Evolutionary conservation across 108 stramenopile species (phyloP), one percentile per base, ranked within the genome.

Genomic region (Seminavis robusta): DNA sequence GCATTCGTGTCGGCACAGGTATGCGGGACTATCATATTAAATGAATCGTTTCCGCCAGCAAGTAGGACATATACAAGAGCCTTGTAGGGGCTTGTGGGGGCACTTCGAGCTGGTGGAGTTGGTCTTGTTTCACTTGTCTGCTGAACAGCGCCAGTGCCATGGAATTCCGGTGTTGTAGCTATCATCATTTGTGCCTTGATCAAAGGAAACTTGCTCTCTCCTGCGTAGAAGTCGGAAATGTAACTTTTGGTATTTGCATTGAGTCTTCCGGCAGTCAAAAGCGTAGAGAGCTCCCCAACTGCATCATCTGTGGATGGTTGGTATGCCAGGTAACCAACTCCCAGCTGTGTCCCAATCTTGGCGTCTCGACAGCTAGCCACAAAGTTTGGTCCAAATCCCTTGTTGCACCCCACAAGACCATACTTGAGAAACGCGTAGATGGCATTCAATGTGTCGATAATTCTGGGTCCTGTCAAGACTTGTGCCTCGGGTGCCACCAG

Each of bases 221-320:
- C 3, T 21, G 16, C n/a, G 42, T 44, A 11, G 2, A 47, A 15
- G 3, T 44, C 13, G 10, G 8, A 31, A 31, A 58, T 50, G 33
- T 32, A 23, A 0, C 37, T 34, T 23, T 57, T 59, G n/a, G 65
- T 70, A 16, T 47, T 52, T 0, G 26, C 48, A 47, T 67, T 73
- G 33, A 88, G 61, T 15, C 86, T 52, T 17, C 86, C 86, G 7
- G 61, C 66, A 8, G 79, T 81, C 31, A 88, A 46, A 13, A 88
- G 30, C 7, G 65, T 62, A 11, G 78, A 59, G 23, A 88, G 73
- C 21, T 84, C 86, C 26, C 80, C 69, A n/a, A 84, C 48, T 4
- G 47, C 42, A 21, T 56, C 47, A 0, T 39, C 40, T 2, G 56
- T 10, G 10, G 39, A n/a, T n/a, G n/a, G n/a, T n/a, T n/a, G 36